Evolutionary conservation across 2,329 filamentous ascomycete species (phyloP), one percentile per base, ranked within the genome.

Genomic region (Setomelanomma holmii): DNA sequence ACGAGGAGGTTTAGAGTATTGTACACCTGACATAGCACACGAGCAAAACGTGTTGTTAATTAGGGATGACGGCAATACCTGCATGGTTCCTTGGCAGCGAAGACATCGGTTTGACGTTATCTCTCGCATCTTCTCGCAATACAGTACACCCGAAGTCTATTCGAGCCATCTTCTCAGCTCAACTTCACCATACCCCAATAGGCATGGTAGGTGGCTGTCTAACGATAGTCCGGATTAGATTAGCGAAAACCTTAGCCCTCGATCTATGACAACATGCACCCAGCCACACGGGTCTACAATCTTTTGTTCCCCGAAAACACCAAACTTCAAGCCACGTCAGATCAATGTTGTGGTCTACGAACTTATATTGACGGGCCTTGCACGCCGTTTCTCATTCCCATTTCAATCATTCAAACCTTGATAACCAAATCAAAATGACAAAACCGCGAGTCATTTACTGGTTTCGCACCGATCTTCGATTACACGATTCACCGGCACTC

Each of bases 401-500:
- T 10, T 30, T 30, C 27, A 6, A 30, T 30, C 27, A 10, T 14
- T 30, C 10, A 14, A 30, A 14, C 14, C 5, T 3, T 30, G 10
- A 10, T 14, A 10, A 14, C 27, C 34, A n/a, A 36, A 17, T 19
- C 45, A 46, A 16, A 5, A 73, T 71, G 67, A 41, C 67, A 5
- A 76, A 77, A 62, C 77, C 83, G 35, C 76, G 83, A 44, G 88
- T 91, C 2, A 81, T 91, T 27, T 91, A 90, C 71, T 91, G 89
- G 89, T 91, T 91, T 65, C 84, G 89, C 48, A 92, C 89, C 5
- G 89, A 92, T 68, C 79, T 92, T 10, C 86, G 89, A 17, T 82
- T 93, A 2, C 89, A 92, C 74, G 89, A 92, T 72, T 91, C 88
- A 0, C 89, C 89, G 7, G 89, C 88, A 1, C 78, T 93, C 21